Base-by-base conservation (phyloP, 1,284 basidiomycete genomes). In the Ganoderma multipileum region DNA sequence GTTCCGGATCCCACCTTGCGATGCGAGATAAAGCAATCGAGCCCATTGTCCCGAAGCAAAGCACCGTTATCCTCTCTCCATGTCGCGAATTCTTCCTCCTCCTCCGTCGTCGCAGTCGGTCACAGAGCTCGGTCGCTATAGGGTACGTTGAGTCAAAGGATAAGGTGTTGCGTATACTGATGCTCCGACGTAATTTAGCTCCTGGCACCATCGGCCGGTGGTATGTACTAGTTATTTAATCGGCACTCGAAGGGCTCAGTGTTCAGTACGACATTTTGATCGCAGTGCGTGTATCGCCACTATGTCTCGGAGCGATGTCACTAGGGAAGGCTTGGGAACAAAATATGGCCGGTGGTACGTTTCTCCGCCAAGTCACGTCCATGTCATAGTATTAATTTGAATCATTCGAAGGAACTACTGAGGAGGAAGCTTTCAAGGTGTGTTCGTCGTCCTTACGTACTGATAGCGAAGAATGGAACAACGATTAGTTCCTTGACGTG, bases 401-500 rank as follows among this genome's bases (percentile, higher is more conserved):
- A 6, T 9, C 7, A 11, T 30, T 9, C 28, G 2, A 18, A 67
- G 69, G 39, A 30, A 42, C 61, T 0, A 62, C 38, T 7, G 55
- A 66, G 58, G 70, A 65, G 23, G 64, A 65, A 18, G 59, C 68
- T 0, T 67, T 67, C 64, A 62, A 71, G 68, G 68, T 66, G n/a
- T 6, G 12, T 38, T 6, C 11, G n/a, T 28, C 11, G 20, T 1
- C 26, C 18, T 12, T 6, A 14, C n/a, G 12, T 11, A 18, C 2
- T 26, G 26, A 52, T 14, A n/a, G 12, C 23, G 23, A 52, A 52
- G 47, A 52, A 52, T n/a, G 7, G n/a, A 44, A 6, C 30, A 23
- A 11, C 64, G n/a, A 55, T 28, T 36, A 71, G 77, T 79, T 81
- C 14, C 76, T 82, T 14, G 81, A 82, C 66, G 77, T 75, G 0